Evolutionary conservation across 768 basidiomycete species (phyloP).

Genomic region (Polyporus arcularius): DNA sequence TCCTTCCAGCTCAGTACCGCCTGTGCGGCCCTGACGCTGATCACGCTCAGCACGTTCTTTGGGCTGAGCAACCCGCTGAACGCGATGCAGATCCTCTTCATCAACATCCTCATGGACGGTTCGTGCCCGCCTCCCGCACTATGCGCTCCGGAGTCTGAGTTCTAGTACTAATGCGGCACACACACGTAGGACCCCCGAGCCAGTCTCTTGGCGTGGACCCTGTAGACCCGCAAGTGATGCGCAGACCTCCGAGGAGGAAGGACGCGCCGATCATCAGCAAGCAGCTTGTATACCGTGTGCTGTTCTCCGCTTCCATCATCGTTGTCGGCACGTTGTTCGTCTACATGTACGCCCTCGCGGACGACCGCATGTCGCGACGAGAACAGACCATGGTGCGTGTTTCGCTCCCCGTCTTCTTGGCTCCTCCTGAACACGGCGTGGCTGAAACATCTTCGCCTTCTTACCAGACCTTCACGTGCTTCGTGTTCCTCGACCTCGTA

Average conservation of each 20-base stretch:
- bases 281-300: conserved; percentile 72
- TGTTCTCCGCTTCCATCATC: conserved; percentile 94
- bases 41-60: conserved; percentile 91
- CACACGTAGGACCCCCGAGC: conserved; percentile 76
- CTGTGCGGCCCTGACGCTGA: conserved; percentile 93
- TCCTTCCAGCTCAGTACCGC: conserved; percentile 97
- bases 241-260: conserved; percentile 88
- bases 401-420: neutral
- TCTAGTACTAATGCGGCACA: neutral
- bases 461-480: conserved; percentile 90
- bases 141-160: neutral
- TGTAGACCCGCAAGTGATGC: conserved; percentile 92
- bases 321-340: conserved; percentile 87
- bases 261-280: conserved; percentile 84
- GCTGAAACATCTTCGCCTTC: neutral
- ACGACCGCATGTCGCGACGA: conserved; percentile 76
- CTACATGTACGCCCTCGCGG: conserved; percentile 80
- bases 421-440: neutral
- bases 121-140: conserved; percentile 22
- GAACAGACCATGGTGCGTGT: conserved; percentile 93
- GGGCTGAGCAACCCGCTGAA: conserved; percentile 91
- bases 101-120: conserved; percentile 99
- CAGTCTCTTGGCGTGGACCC: conserved; percentile 97
- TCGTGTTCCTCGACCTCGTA: conserved; percentile 95
- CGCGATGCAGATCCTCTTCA: conserved; percentile 99